These are phyloP conservation scores for Fusarium sp. DNA, from an alignment of 2,329 filamentous ascomycete species.

Conservation along the genomic window DNA sequence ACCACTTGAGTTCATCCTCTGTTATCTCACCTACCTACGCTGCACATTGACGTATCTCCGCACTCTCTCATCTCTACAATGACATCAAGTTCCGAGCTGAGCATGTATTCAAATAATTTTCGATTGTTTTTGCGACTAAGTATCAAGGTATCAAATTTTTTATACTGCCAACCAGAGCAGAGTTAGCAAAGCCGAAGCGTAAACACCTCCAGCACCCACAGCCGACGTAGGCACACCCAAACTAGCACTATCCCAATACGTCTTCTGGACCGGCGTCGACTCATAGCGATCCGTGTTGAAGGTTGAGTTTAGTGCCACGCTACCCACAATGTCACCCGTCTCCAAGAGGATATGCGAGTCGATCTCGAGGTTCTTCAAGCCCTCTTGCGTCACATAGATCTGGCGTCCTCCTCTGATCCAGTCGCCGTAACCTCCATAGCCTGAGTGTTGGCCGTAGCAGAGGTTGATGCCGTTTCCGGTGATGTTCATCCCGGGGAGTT, in stretches of 20 bases:
- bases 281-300: slow-evolving; percentile 69
- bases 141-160: neutral
- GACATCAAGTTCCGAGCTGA: neutral
- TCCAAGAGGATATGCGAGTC: slow-evolving; percentile 74
- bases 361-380: slow-evolving; percentile 55
- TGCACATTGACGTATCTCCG: too few species aligned
- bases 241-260: slow-evolving; percentile 20
- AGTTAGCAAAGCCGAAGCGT: neutral
- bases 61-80: neutral
- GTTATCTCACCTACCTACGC: too few species aligned
- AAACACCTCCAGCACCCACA: neutral
- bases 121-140: neutral
- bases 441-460: slow-evolving; percentile 74
- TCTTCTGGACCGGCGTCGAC: slow-evolving; percentile 53
- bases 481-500: slow-evolving; percentile 50
- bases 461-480: slow-evolving; percentile 60
- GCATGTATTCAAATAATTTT: neutral
- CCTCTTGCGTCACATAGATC: slow-evolving; percentile 60
- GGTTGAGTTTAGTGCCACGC: slow-evolving; percentile 68
- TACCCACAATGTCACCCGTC: slow-evolving; percentile 62
- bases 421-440: slow-evolving; percentile 77
- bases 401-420: slow-evolving; percentile 73
- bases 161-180: neutral
- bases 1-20: too few species aligned
- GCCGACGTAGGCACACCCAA: neutral